Conservation (phyloP, 352 stramenopile genomes). For the Phytophthora pluvialis region DNA sequence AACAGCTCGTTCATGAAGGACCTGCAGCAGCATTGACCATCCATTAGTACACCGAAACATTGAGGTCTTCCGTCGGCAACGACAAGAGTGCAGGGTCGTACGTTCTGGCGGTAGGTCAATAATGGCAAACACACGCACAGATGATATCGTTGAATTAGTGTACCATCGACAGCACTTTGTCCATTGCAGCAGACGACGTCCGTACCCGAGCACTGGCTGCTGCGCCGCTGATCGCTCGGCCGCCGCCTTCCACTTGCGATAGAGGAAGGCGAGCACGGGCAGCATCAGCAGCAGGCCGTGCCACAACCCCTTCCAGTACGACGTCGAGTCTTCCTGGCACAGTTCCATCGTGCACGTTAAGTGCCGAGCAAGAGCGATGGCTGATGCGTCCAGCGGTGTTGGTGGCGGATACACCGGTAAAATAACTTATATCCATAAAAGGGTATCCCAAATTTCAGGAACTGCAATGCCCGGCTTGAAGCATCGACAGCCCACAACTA, state of each 20-base stretch:
- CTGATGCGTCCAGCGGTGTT: no score
- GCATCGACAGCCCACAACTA: no score
- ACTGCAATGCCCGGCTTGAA: no score
- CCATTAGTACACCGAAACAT: neutral
- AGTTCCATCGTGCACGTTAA: constrained; percentile 30
- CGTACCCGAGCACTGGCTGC: constrained; percentile 54
- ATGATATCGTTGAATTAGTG: neutral
- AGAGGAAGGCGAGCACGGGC: constrained; percentile 52
- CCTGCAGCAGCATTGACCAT: constrained; percentile 23
- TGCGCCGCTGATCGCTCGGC: constrained; percentile 21
- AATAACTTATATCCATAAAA: no score
- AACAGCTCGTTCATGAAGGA: constrained; percentile 72
- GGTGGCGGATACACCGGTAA: no score
- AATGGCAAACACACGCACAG: no score
- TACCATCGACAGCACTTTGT: neutral
- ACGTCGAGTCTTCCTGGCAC: constrained; percentile 33
- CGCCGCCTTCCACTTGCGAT: constrained; percentile 51
- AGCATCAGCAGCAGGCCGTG: constrained; percentile 60
- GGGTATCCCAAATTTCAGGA: no score
- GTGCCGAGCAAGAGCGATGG: no score
- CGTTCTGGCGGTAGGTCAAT: constrained; percentile 33
- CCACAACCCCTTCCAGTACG: constrained; percentile 60
- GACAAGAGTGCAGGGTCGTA: constrained; percentile 26
- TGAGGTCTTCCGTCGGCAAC: neutral
- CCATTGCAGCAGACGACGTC: neutral